Evolutionary conservation across 768 basidiomycete species (phyloP).

Genomic region (Ephemerocybe angulata): DNA sequence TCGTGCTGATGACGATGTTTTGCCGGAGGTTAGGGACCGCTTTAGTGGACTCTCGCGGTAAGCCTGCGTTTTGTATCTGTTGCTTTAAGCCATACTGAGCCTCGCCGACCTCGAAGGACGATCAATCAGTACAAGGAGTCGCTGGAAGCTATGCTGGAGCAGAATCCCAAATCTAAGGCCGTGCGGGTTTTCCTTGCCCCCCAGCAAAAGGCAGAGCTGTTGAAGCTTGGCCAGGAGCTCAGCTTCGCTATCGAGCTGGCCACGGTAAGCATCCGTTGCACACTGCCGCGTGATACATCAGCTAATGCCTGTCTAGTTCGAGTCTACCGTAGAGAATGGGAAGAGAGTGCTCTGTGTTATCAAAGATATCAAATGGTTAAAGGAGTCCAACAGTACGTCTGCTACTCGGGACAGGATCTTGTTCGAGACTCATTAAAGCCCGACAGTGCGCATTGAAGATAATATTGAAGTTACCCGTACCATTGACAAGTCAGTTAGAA

Average conservation of each 20-base stretch:
- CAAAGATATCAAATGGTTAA: background rate
- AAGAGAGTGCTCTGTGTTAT: background rate
- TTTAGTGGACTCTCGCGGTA: too few species aligned
- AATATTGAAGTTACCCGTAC: too few species aligned
- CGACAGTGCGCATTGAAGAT: too few species aligned
- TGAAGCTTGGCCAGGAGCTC: background rate
- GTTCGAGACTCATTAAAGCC: too few species aligned
- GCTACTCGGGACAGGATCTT: background rate
- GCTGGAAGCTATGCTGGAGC: background rate
- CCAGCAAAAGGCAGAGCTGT: conserved; percentile 17
- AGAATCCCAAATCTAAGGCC: background rate
- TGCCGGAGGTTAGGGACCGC: too few species aligned
- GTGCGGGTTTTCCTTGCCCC: conserved; percentile 19
- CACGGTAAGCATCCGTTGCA: background rate
- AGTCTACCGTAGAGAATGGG: background rate
- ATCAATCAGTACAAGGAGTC: too few species aligned
- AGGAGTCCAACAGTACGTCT: background rate
- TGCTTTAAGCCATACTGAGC: too few species aligned
- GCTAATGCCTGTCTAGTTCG: background rate
- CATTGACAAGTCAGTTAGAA: too few species aligned
- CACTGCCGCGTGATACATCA: background rate
- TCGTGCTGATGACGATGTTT: too few species aligned
- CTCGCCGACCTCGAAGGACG: too few species aligned
- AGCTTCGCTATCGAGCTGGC: conserved; percentile 1
- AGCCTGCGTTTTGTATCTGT: too few species aligned